Conservation (phyloP, 1,284 basidiomycete species). For the Ceratobasidium theobromae region DNA sequence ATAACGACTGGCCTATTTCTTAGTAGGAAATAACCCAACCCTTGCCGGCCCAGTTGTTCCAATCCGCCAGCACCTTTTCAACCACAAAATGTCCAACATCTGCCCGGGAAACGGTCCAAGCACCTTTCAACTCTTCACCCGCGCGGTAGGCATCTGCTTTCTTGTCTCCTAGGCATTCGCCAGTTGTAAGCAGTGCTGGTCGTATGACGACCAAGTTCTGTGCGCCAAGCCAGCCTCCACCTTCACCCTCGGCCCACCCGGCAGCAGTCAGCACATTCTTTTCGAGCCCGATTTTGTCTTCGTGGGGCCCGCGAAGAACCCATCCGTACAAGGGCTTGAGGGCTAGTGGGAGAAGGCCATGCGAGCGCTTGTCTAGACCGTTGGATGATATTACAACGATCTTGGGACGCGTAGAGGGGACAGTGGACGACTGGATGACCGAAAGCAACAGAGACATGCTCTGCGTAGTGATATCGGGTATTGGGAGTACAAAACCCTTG, state of each 20-base stretch:
- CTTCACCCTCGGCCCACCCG: conserved; percentile 50
- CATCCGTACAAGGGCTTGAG: conserved; percentile 53
- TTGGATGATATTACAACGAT: conserved; percentile 56
- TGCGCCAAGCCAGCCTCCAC: conserved; percentile 46
- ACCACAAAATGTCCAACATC: conserved; percentile 68
- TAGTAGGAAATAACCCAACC: conserved; percentile 32
- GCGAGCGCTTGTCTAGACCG: conserved; percentile 52
- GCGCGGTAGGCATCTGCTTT: conserved; percentile 39
- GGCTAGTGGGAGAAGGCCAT: conserved; percentile 50
- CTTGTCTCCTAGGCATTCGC: conserved; percentile 51
- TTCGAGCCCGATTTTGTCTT: conserved; percentile 61
- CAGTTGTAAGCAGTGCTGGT: conserved; percentile 56
- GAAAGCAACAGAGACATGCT: conserved; percentile 51
- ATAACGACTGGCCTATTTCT: background rate
- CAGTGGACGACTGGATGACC: conserved; percentile 48
- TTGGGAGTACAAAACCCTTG: conserved; percentile 50
- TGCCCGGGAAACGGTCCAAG: conserved; percentile 59
- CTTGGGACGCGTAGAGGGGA: conserved; percentile 46
- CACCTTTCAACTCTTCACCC: conserved; percentile 45
- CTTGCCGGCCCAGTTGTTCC: conserved; percentile 57
- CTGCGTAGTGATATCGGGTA: conserved; percentile 54
- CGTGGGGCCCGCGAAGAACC: conserved; percentile 50
- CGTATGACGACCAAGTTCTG: conserved; percentile 53
- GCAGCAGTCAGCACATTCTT: conserved; percentile 49
- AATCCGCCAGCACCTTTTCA: conserved; percentile 51